A percentile compares a stretch with the other conserved stretches of the same genome.
These are phyloP conservation scores for Pezicula neosporulosa DNA, from an alignment of 2,329 filamentous ascomycete species.

Conservation along the genomic window DNA sequence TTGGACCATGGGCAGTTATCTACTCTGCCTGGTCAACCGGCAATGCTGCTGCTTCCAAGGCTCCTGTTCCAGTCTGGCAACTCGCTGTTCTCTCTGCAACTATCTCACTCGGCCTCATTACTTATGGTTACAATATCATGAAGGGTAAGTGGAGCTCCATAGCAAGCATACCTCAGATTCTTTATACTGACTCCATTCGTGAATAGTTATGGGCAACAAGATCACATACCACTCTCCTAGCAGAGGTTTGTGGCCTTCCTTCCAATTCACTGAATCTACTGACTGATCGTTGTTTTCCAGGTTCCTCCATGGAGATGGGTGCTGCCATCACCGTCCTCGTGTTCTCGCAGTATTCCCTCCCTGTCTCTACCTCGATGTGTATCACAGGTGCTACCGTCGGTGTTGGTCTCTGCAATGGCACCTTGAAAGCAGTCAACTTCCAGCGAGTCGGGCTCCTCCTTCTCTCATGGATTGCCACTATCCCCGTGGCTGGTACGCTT, in stretches of 20 bases:
- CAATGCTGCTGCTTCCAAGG: conserved; percentile 55
- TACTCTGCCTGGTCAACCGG: conserved; percentile 66
- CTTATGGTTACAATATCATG: conserved; percentile 84
- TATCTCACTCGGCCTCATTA: conserved; percentile 66
- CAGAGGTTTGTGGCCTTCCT: conserved; percentile 29
- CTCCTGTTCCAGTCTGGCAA: conserved; percentile 71
- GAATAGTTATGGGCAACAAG: conserved; percentile 73
- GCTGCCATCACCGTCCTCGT: conserved; percentile 73
- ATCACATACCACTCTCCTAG: conserved; percentile 66
- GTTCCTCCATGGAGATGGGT: conserved; percentile 75
- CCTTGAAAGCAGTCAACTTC: conserved; percentile 70
- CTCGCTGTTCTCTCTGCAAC: conserved; percentile 63
- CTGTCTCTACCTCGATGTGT: conserved; percentile 76
- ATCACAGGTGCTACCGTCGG: conserved; percentile 78
- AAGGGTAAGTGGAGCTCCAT: conserved; percentile 51
- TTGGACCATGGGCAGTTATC: conserved; percentile 67
- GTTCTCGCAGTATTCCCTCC: conserved; percentile 72
- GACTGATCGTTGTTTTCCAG: too few species aligned
- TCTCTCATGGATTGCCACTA: conserved; percentile 64
- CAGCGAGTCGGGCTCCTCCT: conserved; percentile 66
- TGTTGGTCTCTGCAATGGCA: conserved; percentile 74
- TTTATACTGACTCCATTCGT: conserved; percentile 20
- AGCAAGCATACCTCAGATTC: background rate
- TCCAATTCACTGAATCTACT: too few species aligned
- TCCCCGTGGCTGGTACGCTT: conserved; percentile 36